phyloP scores from a whole-genome alignment of 192 early-diverging fungal species.

The Pilobolus umbonatus region DNA sequence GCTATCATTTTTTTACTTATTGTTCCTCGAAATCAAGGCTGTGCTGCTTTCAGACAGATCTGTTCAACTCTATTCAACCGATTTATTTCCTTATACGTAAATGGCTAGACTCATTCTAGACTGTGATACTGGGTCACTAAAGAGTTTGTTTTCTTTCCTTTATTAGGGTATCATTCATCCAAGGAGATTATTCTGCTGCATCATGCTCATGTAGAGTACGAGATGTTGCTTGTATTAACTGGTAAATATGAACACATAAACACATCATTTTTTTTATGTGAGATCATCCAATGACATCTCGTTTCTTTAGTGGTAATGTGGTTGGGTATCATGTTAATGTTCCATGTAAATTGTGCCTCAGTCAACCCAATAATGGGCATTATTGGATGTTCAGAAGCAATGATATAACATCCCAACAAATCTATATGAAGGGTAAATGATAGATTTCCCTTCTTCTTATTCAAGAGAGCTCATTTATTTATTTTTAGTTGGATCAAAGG shows the following conservation, averaged over 20 bases:
- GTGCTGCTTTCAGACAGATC: slow-evolving; percentile 8
- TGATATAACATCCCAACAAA: slow-evolving; percentile 1
- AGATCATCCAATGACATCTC: background rate
- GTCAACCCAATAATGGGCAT: slow-evolving; percentile 94
- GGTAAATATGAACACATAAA: background rate
- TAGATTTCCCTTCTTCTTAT: background rate
- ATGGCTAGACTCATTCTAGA: background rate
- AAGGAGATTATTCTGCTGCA: slow-evolving; percentile 14
- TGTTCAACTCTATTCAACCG: slow-evolving; percentile 5
- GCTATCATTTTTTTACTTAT: background rate
- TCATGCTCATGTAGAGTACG: slow-evolving; percentile 9
- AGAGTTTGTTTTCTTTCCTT: background rate
- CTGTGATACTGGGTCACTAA: background rate
- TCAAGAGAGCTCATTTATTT: background rate
- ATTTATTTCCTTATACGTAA: slow-evolving; percentile 15
- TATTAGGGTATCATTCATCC: slow-evolving; percentile 4
- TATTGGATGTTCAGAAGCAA: slow-evolving; percentile 91
- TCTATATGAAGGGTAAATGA: slow-evolving; percentile 3
- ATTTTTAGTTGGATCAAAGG: background rate
- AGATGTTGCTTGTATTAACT: slow-evolving; percentile 8
- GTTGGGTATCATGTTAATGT: slow-evolving; percentile 80
- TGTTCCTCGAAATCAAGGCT: background rate
- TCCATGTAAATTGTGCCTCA: slow-evolving; percentile 83
- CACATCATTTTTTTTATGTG: background rate
- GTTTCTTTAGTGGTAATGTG: slow-evolving; percentile 57